Base-by-base conservation (phyloP, 1,284 basidiomycete species). In the Phellopilus nigrolimitatus region DNA sequence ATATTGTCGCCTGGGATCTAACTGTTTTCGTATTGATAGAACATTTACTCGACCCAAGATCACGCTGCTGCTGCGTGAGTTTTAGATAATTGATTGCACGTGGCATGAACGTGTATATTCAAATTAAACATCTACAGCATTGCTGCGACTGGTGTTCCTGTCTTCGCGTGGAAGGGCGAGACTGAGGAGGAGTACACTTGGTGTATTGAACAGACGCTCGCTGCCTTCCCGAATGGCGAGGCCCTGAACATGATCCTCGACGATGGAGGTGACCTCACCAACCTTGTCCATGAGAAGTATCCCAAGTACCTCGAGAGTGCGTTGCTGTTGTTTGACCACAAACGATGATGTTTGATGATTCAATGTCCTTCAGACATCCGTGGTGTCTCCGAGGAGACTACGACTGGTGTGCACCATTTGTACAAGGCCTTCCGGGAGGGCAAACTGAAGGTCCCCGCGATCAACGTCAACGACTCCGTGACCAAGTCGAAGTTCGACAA, bases 161-260 rank as follows among this genome's bases (percentile, higher is more conserved):
- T 99, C 66, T 99, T 86, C 68, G 97, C 95, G 57, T 99, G 95
- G 95, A 99, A 99, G 79, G 97, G 97, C 56, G 95, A 99, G 79
- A 97, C 95, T 53, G 97, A 99, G 71, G 95, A 98, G 73, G 95
- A 99, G 72, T 99, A 98, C 77, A 70, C 75, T 60, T 99, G 97
- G 95, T 97, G 93, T 69, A 93, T 99, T 62, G 93, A 98, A 68
- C 97, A 99, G 75, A 92, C 92, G 51, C 73, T 99, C 60, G 71
- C 82, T 62, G 91, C 85, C 15, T 94, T 94, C 77, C 68, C 79
- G 12, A 78, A 68, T 60, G 88, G 88, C 63, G 75, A 97, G 73
- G 69, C 88, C 53, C 75, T 97, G 66, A 99, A 99, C 85, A 90
- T 99, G 94, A 99, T 99, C 71, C 85, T 99, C 68, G 95, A 99